phyloP scores from a whole-genome alignment of 1,284 basidiomycete species.

The Ceratobasidium sp. region DNA sequence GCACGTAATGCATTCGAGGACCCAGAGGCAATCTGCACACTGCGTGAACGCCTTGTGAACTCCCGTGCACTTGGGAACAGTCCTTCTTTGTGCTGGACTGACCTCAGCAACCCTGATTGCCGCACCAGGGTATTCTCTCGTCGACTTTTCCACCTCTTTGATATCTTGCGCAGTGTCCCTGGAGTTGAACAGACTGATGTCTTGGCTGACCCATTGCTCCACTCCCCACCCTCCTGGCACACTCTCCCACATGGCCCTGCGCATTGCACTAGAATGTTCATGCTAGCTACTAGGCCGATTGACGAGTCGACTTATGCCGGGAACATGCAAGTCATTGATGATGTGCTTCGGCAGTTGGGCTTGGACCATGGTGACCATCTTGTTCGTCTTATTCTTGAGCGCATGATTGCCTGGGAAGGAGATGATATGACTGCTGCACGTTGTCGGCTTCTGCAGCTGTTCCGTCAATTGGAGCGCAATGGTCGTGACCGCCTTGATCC shows the following conservation, averaged over 20 bases:
- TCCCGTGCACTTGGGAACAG: neutral
- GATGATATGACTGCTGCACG: neutral
- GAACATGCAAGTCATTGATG: neutral
- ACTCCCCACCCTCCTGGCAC: neutral
- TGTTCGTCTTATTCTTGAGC: neutral
- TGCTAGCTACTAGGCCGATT: neutral
- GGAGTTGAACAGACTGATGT: neutral
- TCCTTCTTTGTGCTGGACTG: neutral
- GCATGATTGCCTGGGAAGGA: neutral
- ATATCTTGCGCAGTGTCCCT: neutral
- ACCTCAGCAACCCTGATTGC: neutral
- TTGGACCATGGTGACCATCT: neutral
- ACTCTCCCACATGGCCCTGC: neutral
- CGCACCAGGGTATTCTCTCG: neutral
- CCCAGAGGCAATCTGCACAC: neutral
- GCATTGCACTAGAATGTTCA: neutral
- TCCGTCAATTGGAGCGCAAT: neutral
- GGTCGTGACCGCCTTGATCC: neutral
- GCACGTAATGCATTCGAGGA: neutral
- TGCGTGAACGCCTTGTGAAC: neutral
- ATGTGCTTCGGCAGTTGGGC: neutral
- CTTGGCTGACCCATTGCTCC: neutral
- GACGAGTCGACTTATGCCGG: constrained; percentile 7
- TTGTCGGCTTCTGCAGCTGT: neutral
- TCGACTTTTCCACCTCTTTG: neutral